phyloP scores from a whole-genome alignment of 73 alveolate species.

The Effrenium voratum region DNA sequence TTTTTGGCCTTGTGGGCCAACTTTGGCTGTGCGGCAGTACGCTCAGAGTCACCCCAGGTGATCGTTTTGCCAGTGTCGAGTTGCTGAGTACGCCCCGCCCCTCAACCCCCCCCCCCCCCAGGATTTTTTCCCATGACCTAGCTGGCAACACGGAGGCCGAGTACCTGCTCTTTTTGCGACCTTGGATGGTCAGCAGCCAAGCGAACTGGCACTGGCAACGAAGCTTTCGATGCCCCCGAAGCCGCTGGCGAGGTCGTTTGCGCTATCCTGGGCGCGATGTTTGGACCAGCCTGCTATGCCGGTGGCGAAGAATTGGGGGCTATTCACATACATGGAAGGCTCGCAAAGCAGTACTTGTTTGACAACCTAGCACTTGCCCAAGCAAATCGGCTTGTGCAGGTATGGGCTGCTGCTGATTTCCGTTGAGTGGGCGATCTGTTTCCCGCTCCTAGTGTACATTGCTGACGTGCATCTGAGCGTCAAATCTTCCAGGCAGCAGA shows the following conservation, averaged over 20 bases:
- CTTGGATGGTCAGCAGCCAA: conserved; percentile 19
- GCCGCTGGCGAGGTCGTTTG: not conserved
- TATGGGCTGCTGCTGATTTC: conserved; percentile 50
- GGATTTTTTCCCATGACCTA: not conserved
- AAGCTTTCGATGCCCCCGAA: not conserved
- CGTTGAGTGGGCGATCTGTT: conserved; percentile 67
- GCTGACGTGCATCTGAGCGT: conserved; percentile 36
- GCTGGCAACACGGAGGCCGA: conserved; percentile 48
- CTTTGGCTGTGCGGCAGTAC: conserved; percentile 87
- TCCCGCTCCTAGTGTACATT: conserved; percentile 53
- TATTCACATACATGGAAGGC: conserved; percentile 41
- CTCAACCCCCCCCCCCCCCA: not conserved
- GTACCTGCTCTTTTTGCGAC: conserved; percentile 49
- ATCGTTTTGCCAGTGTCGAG: not conserved
- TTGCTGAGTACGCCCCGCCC: not conserved
- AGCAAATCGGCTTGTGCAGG: not conserved
- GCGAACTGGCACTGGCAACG: not conserved
- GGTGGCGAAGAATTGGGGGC: conserved; percentile 58
- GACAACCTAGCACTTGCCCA: not conserved
- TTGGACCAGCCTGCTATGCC: conserved; percentile 48
- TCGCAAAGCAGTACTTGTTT: not conserved
- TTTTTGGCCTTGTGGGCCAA: conserved; percentile 86
- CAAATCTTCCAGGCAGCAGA: too few species aligned
- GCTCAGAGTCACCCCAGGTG: not conserved
- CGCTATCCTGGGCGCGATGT: conserved; percentile 40